Conservation (phyloP, 1,284 basidiomycete genomes). For the Malassezia dermatis region DNA sequence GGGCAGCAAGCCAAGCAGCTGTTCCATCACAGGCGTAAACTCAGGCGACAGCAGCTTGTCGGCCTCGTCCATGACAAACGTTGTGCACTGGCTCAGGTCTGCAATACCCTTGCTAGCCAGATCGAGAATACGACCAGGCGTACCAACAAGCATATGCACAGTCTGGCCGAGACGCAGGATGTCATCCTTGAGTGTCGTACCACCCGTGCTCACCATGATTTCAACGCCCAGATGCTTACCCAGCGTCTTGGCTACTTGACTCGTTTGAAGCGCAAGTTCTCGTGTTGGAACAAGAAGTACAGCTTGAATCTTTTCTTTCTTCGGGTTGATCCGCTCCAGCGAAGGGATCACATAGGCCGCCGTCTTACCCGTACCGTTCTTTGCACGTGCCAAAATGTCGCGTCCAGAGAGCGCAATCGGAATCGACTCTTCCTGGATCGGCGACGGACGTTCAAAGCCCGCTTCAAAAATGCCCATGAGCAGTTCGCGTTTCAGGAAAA, state of each 20-base stretch:
- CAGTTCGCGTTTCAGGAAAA: conserved; percentile 47
- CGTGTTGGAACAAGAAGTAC: conserved; percentile 47
- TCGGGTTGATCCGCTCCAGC: conserved; percentile 80
- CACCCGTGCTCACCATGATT: conserved; percentile 98
- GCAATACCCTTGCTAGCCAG: conserved; percentile 86
- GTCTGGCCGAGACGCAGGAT: conserved; percentile 73
- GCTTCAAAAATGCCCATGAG: conserved; percentile 48
- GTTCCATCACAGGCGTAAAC: conserved; percentile 97
- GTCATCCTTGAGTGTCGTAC: conserved; percentile 94
- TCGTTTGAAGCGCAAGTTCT: conserved; percentile 57
- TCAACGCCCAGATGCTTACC: conserved; percentile 90
- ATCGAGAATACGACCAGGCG: conserved; percentile 90
- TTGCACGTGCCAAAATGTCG: conserved; percentile 60
- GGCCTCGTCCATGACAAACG: conserved; percentile 79
- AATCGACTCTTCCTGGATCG: conserved; percentile 86
- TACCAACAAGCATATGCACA: conserved; percentile 93
- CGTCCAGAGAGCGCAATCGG: conserved; percentile 58
- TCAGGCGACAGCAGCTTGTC: conserved; percentile 95
- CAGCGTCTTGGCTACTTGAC: conserved; percentile 91
- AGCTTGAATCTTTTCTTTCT: conserved; percentile 74
- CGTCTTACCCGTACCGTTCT: conserved; percentile 60
- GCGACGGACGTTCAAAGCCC: conserved; percentile 80
- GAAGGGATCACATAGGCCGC: conserved; percentile 96
- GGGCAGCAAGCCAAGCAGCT: conserved; percentile 75
- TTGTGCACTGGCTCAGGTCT: conserved; percentile 82